Conservation (phyloP, 371 early-diverging fungal species). For the Mortierella sp. region DNA sequence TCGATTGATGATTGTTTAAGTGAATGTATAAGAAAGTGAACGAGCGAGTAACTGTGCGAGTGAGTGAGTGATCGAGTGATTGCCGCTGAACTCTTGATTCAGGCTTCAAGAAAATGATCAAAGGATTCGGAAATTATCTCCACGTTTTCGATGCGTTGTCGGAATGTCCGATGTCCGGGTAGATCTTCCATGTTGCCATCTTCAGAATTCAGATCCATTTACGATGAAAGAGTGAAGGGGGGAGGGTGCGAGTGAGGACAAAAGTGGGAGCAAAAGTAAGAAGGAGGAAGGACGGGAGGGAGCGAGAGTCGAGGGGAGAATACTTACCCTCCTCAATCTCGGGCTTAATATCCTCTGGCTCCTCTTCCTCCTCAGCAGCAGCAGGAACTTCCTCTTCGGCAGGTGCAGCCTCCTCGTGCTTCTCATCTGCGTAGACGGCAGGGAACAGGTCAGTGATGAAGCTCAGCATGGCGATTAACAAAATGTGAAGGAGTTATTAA, state of each 20-base stretch:
- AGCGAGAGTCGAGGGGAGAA: neutral
- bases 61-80: slow-evolving; percentile 36
- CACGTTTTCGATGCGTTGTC: neutral
- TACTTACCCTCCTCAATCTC: slow-evolving; percentile 13
- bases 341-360: slow-evolving; percentile 49
- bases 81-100: neutral
- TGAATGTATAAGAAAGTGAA: too few species aligned
- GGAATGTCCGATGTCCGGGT: neutral
- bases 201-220: neutral
- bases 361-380: slow-evolving; percentile 22
- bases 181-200: neutral
- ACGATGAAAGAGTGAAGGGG: slow-evolving; percentile 6
- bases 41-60: too few species aligned
- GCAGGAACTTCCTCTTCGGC: neutral
- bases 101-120: neutral
- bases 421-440: slow-evolving; percentile 51
- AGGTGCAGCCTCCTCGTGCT: slow-evolving; percentile 16
- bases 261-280: slow-evolving; percentile 40
- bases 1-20: too few species aligned
- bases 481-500: neutral
- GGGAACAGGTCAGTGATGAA: slow-evolving; percentile 52
- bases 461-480: slow-evolving; percentile 34
- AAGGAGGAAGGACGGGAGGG: neutral
- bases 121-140: slow-evolving; percentile 16
- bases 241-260: slow-evolving; percentile 47